phyloP scores from a whole-genome alignment of 805 yeast genomes.

The Lipomyces yamanashiensis region DNA sequence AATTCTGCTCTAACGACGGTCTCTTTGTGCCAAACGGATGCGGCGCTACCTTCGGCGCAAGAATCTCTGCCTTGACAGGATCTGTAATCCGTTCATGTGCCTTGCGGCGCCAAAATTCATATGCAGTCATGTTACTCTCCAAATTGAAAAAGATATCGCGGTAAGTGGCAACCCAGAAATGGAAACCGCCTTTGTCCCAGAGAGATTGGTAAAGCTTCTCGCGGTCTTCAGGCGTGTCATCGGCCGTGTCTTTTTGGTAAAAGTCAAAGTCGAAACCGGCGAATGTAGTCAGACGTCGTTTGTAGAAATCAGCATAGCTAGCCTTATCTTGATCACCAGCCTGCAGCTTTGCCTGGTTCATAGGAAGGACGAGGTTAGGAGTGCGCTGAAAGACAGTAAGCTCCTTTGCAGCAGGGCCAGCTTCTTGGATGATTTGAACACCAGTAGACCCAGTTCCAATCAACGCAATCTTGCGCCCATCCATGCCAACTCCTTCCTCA shows the following conservation, averaged over 20 bases:
- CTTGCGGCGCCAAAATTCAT: conserved; percentile 40
- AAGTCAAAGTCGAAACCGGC: conserved; percentile 38
- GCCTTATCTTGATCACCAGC: conserved; percentile 19
- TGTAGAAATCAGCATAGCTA: conserved; percentile 27
- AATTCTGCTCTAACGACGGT: conserved; percentile 39
- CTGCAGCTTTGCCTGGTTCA: conserved; percentile 34
- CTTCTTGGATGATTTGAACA: conserved; percentile 41
- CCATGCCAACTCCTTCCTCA: conserved; percentile 35
- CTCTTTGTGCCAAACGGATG: conserved; percentile 42
- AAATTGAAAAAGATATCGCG: conserved; percentile 35
- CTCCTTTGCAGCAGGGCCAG: conserved; percentile 34
- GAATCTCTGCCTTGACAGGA: conserved; percentile 34
- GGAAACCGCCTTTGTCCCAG: conserved; percentile 42
- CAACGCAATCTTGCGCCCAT: conserved; percentile 39
- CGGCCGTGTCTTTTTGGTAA: conserved; percentile 31
- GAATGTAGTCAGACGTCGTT: conserved; percentile 32
- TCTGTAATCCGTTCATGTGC: conserved; percentile 37
- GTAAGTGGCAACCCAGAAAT: conserved; percentile 42
- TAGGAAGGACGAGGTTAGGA: conserved; percentile 41
- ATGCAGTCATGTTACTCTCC: conserved; percentile 37
- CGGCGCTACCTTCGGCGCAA: conserved; percentile 41
- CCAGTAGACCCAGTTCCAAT: conserved; percentile 46
- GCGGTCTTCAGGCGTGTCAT: conserved; percentile 35
- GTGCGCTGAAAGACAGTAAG: conserved; percentile 41
- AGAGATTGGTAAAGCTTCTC: conserved; percentile 38